phyloP scores from a whole-genome alignment of 208 protist species.

The Leishmania arabica region DNA sequence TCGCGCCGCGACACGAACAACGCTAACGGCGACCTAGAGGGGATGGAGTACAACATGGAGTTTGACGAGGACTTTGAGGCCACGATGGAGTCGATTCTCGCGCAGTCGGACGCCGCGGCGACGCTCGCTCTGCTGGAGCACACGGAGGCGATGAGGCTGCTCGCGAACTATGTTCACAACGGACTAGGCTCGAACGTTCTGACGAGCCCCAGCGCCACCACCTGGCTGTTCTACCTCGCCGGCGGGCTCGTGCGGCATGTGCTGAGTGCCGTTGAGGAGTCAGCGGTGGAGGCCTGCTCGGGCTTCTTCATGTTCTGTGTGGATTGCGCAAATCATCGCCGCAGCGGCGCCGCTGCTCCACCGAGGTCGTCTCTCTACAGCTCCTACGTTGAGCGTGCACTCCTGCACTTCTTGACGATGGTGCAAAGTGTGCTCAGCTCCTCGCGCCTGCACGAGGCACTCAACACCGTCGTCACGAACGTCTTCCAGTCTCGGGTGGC shows the following conservation, averaged over 20 bases:
- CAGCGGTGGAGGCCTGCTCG: constrained; percentile 44
- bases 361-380: constrained; percentile 28
- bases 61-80: constrained; percentile 49
- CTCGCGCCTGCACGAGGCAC: constrained; percentile 43
- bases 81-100: constrained; percentile 51
- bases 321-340: constrained; percentile 69
- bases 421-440: constrained; percentile 66
- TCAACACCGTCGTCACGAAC: constrained; percentile 60
- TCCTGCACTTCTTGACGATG: constrained; percentile 74
- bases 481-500: constrained; percentile 63
- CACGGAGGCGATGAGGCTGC: constrained; percentile 40
- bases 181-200: constrained; percentile 52
- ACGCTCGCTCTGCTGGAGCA: constrained; percentile 55
- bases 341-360: constrained; percentile 11
- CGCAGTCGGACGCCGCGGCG: constrained; percentile 56
- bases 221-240: constrained; percentile 83
- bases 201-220: constrained; percentile 54
- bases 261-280: constrained; percentile 48
- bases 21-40: not conserved
- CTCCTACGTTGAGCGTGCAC: constrained; percentile 67
- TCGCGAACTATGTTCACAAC: constrained; percentile 58
- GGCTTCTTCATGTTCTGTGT: constrained; percentile 70
- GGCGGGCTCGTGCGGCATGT: constrained; percentile 57
- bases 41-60: constrained; percentile 29
- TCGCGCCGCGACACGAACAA: constrained; percentile 8